Conservation (phyloP, 306 rosid species). For the Quercus alba region DNA sequence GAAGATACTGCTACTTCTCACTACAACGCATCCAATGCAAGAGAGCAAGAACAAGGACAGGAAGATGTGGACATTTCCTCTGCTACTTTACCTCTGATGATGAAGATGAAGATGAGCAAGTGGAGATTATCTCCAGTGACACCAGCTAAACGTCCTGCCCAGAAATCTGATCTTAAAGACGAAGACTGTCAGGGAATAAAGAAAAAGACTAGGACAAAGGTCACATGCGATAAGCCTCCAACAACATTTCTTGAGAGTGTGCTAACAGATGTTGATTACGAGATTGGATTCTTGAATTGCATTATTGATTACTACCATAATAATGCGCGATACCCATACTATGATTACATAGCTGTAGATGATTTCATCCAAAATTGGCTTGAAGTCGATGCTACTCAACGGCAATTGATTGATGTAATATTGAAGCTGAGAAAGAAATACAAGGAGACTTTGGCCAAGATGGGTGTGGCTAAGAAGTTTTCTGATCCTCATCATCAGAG, state of each 20-base stretch:
- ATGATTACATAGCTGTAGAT: neutral
- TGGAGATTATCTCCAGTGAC: too few species aligned
- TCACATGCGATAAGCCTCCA: neutral
- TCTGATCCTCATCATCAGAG: neutral
- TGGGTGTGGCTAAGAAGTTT: too few species aligned
- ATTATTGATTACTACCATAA: neutral
- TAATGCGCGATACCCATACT: neutral
- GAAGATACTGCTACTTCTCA: too few species aligned
- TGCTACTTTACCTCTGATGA: neutral
- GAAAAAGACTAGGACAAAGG: too few species aligned
- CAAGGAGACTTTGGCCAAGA: neutral
- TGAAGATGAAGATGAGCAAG: neutral
- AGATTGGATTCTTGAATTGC: neutral
- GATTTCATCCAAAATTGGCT: neutral
- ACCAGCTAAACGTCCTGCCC: too few species aligned
- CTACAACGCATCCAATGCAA: too few species aligned
- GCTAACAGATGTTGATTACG: neutral
- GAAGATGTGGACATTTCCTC: too few species aligned
- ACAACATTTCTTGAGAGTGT: neutral
- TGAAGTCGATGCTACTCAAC: neutral
- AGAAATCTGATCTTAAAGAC: too few species aligned
- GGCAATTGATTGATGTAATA: neutral
- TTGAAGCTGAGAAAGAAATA: neutral
- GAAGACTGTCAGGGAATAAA: too few species aligned
- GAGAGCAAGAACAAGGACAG: too few species aligned